Conservation (phyloP, 2,329 filamentous ascomycete genomes). For the Fusarium compactum region DNA sequence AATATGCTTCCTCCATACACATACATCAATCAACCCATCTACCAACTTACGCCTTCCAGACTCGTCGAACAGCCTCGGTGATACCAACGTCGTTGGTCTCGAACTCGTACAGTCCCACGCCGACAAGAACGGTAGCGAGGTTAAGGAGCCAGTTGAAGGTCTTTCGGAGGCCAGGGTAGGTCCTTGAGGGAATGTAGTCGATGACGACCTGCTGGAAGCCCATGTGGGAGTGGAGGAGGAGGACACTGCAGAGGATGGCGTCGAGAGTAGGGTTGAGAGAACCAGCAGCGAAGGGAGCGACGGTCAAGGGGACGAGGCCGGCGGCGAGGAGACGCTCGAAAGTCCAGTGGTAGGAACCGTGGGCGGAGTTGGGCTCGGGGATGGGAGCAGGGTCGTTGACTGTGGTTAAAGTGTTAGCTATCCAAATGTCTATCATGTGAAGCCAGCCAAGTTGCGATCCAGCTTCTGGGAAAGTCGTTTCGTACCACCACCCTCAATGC, state of each 20-base stretch:
- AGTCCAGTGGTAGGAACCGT: conserved; percentile 99
- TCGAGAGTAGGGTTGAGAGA: conserved; percentile 91
- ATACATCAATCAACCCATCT: conserved; percentile 3
- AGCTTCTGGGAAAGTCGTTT: conserved; percentile 15
- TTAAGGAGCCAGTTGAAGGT: conserved; percentile 83
- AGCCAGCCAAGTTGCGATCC: conserved; percentile 17
- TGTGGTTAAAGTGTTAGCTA: conserved; percentile 48
- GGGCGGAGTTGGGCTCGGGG: conserved; percentile 77
- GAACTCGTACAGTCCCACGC: conserved; percentile 94
- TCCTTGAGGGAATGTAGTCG: conserved; percentile 86
- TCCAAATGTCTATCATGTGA: conserved; percentile 37
- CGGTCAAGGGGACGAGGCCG: conserved; percentile 84
- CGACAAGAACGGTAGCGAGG: conserved; percentile 80
- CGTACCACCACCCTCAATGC: conserved; percentile 80
- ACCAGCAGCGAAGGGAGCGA: conserved; percentile 92
- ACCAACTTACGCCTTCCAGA: conserved; percentile 81
- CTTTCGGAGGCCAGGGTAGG: conserved; percentile 75
- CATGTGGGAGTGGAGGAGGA: conserved; percentile 94
- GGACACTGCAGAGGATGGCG: conserved; percentile 82
- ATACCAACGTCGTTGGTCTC: conserved; percentile 98
- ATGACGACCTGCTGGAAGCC: conserved; percentile 91
- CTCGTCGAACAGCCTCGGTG: conserved; percentile 86
- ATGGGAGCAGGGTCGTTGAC: conserved; percentile 89
- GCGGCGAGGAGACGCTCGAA: conserved; percentile 89
- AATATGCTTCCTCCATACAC: conserved; percentile 29